phyloP scores from a whole-genome alignment of 306 rosid species.

The Cucumis melo region DNA sequence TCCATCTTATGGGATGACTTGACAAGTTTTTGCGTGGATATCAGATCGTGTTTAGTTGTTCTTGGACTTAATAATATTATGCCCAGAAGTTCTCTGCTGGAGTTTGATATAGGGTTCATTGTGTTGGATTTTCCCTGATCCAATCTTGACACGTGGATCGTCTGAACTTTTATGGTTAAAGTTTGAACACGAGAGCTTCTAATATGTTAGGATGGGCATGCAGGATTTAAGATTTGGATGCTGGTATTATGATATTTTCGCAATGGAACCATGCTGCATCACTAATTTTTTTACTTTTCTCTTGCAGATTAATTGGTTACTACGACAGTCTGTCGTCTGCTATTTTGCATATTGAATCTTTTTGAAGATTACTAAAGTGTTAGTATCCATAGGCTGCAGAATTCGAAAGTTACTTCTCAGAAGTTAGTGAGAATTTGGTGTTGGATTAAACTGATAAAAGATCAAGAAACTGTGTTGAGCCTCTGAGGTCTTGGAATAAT shows the following conservation, averaged over 20 bases:
- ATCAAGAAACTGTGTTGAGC: neutral
- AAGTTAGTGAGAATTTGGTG: neutral
- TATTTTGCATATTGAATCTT: neutral
- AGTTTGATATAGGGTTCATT: neutral
- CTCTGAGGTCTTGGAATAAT: neutral
- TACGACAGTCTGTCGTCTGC: neutral
- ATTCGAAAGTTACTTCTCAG: no score
- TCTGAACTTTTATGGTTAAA: neutral
- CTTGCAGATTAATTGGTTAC: neutral
- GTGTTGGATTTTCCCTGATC: neutral
- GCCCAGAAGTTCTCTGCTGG: neutral
- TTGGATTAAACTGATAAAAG: neutral
- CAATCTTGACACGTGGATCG: neutral
- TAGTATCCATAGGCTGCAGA: neutral
- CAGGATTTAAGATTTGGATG: slow-evolving; percentile 1
- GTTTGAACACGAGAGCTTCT: neutral
- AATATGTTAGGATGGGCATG: neutral
- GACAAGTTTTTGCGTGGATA: neutral
- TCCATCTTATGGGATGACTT: neutral
- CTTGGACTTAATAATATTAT: neutral
- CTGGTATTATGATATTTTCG: neutral
- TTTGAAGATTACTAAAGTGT: neutral
- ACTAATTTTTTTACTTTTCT: neutral
- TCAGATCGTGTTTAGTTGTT: neutral
- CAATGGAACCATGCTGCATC: neutral